Percentiles rank a stretch among this genome's conserved stretches.
phyloP scores from a whole-genome alignment of 2,329 filamentous ascomycete genomes.

The Pestalotiopsis sp. region DNA sequence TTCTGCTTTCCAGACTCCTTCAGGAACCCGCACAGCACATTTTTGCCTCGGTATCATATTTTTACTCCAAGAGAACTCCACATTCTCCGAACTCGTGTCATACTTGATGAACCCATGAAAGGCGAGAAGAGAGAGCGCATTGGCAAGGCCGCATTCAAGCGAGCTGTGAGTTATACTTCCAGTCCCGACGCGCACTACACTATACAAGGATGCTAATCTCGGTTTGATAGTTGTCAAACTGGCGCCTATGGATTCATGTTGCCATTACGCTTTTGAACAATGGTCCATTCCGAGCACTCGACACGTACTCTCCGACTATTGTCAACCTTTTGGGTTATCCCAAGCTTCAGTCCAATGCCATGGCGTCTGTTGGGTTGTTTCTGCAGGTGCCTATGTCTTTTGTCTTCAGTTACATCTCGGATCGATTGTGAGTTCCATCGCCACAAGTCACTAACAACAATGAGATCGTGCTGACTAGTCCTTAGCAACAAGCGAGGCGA shows the following conservation, averaged over 20 bases:
- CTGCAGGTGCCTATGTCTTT: slow-evolving; percentile 55
- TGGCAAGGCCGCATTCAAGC: slow-evolving; percentile 45
- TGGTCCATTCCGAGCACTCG: slow-evolving; percentile 47
- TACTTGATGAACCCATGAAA: slow-evolving; percentile 47
- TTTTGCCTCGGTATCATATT: slow-evolving; percentile 35
- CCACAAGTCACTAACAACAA: neutral
- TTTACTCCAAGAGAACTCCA: slow-evolving; percentile 44
- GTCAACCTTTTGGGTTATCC: slow-evolving; percentile 55
- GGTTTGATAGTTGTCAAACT: slow-evolving; percentile 43
- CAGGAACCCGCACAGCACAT: slow-evolving; percentile 43
- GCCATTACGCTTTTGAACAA: slow-evolving; percentile 53
- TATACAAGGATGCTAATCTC: slow-evolving; percentile 4
- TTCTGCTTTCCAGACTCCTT: slow-evolving; percentile 48
- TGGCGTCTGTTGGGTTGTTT: slow-evolving; percentile 57
- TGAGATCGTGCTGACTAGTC: neutral
- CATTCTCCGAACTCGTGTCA: slow-evolving; percentile 43
- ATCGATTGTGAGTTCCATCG: slow-evolving; percentile 45
- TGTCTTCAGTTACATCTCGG: slow-evolving; percentile 53
- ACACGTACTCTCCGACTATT: slow-evolving; percentile 57
- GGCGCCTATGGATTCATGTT: slow-evolving; percentile 55
- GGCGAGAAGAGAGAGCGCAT: slow-evolving; percentile 51
- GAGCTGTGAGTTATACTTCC: slow-evolving; percentile 31
- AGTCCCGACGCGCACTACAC: too few relatives aligned
- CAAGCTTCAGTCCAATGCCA: slow-evolving; percentile 50
- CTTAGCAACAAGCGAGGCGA: slow-evolving; percentile 49